Evolutionary conservation across 352 stramenopile species (phyloP), one percentile per base, ranked within the genome.

Genomic region (Phytophthora kernoviae): DNA sequence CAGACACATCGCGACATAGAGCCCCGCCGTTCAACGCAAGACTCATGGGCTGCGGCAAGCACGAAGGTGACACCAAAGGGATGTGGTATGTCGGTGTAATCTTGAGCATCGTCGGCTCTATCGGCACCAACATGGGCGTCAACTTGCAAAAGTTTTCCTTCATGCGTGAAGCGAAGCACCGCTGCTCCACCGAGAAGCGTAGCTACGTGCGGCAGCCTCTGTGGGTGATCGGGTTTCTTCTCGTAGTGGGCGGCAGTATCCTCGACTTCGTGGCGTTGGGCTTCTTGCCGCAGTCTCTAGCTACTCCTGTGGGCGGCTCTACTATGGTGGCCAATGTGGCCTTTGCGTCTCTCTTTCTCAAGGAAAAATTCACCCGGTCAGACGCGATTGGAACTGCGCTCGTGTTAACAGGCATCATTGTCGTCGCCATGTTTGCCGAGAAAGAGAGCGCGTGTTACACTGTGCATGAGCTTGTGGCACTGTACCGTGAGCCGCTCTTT

Each of bases 91-190:
- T 93, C 26, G 87, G 87, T 46, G 87, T 96, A 32, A 85, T 92
- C 54, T 54, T 96, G 7, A 76, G 57, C 53, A 80, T 94, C 70
- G 49, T 89, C 30, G 81, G 77, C 32, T 93, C 84, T 12, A 54
- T 94, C 24, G 68, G 67, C 62, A 91, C 81, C 64, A 94, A 96
- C 68, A 82, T 96, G 55, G 87, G 87, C 44, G 82, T 94, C 14
- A 96, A 96, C 54, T 62, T 93, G 54, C 86, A 96, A 73, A 96
- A 96, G 58, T 94, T 91, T 59, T 93, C 82, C 43, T 94, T 96
- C 73, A 93, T 96, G 76, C 73, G 74, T 36, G 87, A 95, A 58
- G 72, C 79, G 44, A 91, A 88, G 56, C 74, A 66, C 42, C 80
- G 69, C 40, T 71, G 54, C 30, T 49, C 81, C 33, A 80, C 58